Percentiles rank a stretch among this genome's conserved stretches.
phyloP scores from a whole-genome alignment of 1,284 basidiomycete genomes.

The Moesziomyces globuligerus region DNA sequence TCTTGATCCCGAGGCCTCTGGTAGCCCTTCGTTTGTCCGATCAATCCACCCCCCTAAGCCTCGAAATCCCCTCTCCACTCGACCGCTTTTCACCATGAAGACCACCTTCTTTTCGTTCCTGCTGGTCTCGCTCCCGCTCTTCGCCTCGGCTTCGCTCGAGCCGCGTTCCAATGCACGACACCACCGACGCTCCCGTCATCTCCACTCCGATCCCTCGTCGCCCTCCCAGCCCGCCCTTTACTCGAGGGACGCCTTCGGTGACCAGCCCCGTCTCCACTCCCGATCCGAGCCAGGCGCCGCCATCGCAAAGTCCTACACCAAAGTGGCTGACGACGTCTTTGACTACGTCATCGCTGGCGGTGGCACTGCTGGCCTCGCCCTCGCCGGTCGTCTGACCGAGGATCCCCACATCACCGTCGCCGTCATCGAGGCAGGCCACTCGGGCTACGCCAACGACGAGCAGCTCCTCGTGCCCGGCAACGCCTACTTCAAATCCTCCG shows the following conservation, averaged over 20 bases:
- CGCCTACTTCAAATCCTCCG: slow-evolving; percentile 42
- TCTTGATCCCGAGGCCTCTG: slow-evolving; percentile 14
- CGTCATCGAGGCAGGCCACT: slow-evolving; percentile 73
- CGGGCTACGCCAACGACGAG: slow-evolving; percentile 39
- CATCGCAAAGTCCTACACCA: slow-evolving; percentile 35
- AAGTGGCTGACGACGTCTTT: slow-evolving; percentile 30
- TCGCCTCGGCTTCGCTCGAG: slow-evolving; percentile 34
- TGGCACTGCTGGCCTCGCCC: slow-evolving; percentile 87
- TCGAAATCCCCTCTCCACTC: neutral
- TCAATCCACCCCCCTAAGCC: slow-evolving; percentile 7
- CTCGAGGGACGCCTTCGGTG: slow-evolving; percentile 13
- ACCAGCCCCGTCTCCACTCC: slow-evolving; percentile 10
- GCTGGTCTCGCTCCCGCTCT: slow-evolving; percentile 26
- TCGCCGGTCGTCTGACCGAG: slow-evolving; percentile 84
- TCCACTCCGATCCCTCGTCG: slow-evolving; percentile 15
- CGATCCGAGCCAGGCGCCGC: slow-evolving; percentile 28
- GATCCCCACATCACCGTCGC: slow-evolving; percentile 73
- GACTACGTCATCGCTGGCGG: slow-evolving; percentile 92
- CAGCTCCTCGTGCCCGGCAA: slow-evolving; percentile 35
- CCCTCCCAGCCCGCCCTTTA: slow-evolving; percentile 9
- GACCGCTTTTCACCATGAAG: slow-evolving; percentile 16
- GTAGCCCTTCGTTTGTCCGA: slow-evolving; percentile 25
- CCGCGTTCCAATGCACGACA: slow-evolving; percentile 14
- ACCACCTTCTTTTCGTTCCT: slow-evolving; percentile 31
- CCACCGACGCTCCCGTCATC: slow-evolving; percentile 13